Evolutionary conservation across 108 stramenopile species (phyloP).

Genomic region (Pinguiococcus pyrenoidosus): DNA sequence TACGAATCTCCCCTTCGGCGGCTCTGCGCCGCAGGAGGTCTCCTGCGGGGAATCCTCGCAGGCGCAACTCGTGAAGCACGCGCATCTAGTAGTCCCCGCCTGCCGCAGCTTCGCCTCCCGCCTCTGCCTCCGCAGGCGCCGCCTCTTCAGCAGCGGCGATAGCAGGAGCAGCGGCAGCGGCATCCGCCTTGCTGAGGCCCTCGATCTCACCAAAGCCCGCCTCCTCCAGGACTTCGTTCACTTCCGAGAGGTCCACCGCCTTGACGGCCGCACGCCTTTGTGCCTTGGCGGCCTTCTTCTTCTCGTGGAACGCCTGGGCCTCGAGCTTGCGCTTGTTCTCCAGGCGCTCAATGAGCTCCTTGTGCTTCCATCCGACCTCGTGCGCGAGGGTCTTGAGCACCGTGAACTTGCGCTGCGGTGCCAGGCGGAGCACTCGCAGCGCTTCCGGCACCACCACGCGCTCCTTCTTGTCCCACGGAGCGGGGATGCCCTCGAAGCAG

Average conservation of each 20-base stretch:
- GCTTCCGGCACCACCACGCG: conserved; percentile 95
- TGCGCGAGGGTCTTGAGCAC: conserved; percentile 77
- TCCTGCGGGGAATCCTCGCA: too few species aligned
- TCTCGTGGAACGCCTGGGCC: conserved; percentile 75
- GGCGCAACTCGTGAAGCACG: too few species aligned
- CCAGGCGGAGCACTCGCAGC: conserved; percentile 77
- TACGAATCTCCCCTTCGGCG: too few species aligned
- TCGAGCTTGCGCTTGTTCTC: conserved; percentile 89
- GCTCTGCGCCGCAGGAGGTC: too few species aligned
- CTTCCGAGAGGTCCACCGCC: conserved; percentile 13
- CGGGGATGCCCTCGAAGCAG: conserved; percentile 96
- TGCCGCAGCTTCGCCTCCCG: too few species aligned
- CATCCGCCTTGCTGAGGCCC: too few species aligned
- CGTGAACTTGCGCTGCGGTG: conserved; percentile 76
- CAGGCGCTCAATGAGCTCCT: conserved; percentile 66
- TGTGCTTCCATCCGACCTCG: conserved; percentile 95
- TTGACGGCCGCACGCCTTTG: conserved; percentile 2
- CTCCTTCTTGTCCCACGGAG: conserved; percentile 95
- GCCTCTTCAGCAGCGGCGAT: too few species aligned
- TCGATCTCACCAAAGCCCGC: too few species aligned
- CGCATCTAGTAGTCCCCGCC: too few species aligned
- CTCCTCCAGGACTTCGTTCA: conserved; percentile 3
- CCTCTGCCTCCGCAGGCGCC: too few species aligned
- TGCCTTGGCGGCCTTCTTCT: conserved; percentile 72
- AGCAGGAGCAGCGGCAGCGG: too few species aligned